Evolutionary conservation across 768 basidiomycete genomes (phyloP).

Genomic region (Trametes cubensis): DNA sequence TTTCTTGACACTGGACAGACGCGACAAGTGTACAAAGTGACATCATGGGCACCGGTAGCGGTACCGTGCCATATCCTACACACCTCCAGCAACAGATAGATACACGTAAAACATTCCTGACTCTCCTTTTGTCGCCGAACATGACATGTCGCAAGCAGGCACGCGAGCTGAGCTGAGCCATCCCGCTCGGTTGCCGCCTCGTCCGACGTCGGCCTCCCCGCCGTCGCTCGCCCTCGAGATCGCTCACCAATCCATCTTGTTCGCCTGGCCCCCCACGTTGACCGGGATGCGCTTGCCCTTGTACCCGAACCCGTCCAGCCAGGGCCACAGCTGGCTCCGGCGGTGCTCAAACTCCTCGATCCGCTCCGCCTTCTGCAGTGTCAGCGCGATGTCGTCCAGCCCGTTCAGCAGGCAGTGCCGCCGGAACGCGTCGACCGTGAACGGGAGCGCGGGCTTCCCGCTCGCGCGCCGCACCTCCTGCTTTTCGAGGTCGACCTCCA

Average conservation of each 20-base stretch:
- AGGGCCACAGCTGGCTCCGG: conserved; percentile 83
- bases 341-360: conserved; percentile 82
- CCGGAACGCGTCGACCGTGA: conserved; percentile 88
- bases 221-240: background rate
- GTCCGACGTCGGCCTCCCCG: background rate
- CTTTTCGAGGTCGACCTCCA: conserved; percentile 65
- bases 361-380: conserved; percentile 73
- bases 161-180: background rate
- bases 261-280: conserved; percentile 39
- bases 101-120: background rate
- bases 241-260: conserved; percentile 75
- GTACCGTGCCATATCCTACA: background rate
- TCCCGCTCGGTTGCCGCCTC: background rate
- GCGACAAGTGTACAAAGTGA: background rate
- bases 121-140: too few species aligned
- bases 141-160: too few species aligned
- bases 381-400: conserved; percentile 94
- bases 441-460: conserved; percentile 72
- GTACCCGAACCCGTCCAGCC: conserved; percentile 96
- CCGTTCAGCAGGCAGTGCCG: conserved; percentile 94
- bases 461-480: conserved; percentile 59
- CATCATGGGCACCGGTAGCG: too few species aligned
- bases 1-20: background rate
- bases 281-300: conserved; percentile 75
- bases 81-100: conserved; percentile 5